Evolutionary conservation across 1,139 yeast genomes (phyloP).

Genomic region (Geotrichum citri-aurantii): DNA sequence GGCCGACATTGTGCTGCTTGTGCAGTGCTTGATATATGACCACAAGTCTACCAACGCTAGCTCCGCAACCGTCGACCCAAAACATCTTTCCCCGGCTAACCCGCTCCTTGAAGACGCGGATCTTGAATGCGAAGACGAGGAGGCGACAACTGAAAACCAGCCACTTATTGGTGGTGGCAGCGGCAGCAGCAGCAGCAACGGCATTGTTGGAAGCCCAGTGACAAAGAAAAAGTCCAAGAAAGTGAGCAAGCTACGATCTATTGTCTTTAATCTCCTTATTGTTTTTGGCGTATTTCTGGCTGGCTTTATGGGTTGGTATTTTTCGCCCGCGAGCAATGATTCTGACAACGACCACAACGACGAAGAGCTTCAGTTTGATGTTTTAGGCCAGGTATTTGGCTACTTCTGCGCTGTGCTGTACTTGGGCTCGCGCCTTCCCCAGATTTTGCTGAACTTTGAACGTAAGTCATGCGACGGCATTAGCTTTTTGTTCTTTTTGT

Average conservation of each 20-base stretch:
- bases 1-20: conserved; percentile 76
- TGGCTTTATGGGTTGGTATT: conserved; percentile 83
- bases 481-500: conserved; percentile 81
- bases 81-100: conserved; percentile 84
- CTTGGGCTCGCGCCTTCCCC: conserved; percentile 86
- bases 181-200: background rate
- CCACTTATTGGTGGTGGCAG: background rate
- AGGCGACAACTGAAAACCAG: conserved; percentile 8
- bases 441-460: conserved; percentile 70
- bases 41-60: conserved; percentile 42
- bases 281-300: conserved; percentile 65
- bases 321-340: conserved; percentile 38
- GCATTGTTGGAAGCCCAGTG: background rate
- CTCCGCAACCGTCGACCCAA: conserved; percentile 55
- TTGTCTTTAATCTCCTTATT: conserved; percentile 53
- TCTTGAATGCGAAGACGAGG: conserved; percentile 31
- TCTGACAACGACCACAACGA: conserved; percentile 33
- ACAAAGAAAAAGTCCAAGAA: background rate
- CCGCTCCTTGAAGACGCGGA: conserved; percentile 70
- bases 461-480: conserved; percentile 92
- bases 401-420: conserved; percentile 85
- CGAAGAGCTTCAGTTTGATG: conserved; percentile 50
- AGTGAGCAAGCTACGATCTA: conserved; percentile 16
- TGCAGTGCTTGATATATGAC: conserved; percentile 74
- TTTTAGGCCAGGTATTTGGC: conserved; percentile 81